phyloP scores from a whole-genome alignment of 768 basidiomycete species.

The Termitomyces sp. region DNA sequence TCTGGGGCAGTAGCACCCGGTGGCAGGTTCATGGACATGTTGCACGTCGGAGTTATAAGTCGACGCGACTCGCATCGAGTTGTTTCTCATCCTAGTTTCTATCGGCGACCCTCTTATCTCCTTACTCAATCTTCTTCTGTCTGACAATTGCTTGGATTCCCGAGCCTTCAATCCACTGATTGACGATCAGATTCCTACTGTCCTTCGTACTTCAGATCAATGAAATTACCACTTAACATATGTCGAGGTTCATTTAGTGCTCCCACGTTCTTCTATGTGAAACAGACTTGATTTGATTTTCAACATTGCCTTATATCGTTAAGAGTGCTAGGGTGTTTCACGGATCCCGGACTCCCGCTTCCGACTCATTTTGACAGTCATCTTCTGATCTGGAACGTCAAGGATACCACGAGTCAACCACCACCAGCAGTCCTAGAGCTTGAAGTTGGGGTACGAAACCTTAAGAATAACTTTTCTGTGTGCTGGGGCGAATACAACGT shows the following conservation, averaged over 20 bases:
- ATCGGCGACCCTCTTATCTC: too few relatives aligned
- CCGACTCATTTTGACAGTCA: not conserved
- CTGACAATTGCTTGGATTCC: too few relatives aligned
- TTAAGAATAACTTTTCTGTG: not conserved
- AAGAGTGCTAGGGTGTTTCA: not conserved
- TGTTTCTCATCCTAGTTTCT: too few relatives aligned
- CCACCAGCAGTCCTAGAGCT: not conserved
- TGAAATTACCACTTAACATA: too few relatives aligned
- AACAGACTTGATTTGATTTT: not conserved
- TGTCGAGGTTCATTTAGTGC: too few relatives aligned
- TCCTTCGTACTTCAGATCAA: too few relatives aligned
- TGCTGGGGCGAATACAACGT: not conserved
- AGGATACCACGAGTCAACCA: not conserved
- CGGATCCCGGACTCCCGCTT: not conserved
- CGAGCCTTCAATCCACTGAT: too few relatives aligned
- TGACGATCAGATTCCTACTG: too few relatives aligned
- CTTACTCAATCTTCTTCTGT: too few relatives aligned
- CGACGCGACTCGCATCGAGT: not conserved
- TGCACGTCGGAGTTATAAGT: not conserved
- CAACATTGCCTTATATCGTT: not conserved
- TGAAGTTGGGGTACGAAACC: not conserved
- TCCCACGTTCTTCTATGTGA: too few relatives aligned
- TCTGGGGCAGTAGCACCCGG: slow-evolving; percentile 21
- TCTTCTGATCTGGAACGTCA: not conserved
- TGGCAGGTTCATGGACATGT: slow-evolving; percentile 18